phyloP scores from a whole-genome alignment of 2,329 filamentous ascomycete species.

The Fusarium napiforme region DNA sequence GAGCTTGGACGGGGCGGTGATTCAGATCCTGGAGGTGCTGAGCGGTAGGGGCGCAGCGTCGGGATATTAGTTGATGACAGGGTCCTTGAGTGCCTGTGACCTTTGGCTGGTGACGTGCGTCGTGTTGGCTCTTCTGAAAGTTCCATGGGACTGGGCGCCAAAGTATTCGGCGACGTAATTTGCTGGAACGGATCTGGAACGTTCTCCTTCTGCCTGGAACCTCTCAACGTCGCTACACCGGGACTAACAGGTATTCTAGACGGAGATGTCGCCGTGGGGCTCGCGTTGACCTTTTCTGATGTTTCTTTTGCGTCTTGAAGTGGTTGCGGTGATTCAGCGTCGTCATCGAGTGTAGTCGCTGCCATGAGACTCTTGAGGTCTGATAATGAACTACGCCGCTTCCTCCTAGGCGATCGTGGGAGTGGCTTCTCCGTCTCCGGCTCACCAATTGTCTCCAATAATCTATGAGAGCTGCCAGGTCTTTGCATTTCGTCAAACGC shows the following conservation, averaged over 20 bases:
- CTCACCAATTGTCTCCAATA: conserved; percentile 70
- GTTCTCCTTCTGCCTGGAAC: conserved; percentile 61
- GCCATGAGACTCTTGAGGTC: conserved; percentile 80
- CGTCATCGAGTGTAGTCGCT: conserved; percentile 62
- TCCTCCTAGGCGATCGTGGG: conserved; percentile 69
- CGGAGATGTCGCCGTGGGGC: conserved; percentile 53
- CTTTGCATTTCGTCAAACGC: conserved; percentile 69
- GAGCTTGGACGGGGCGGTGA: conserved; percentile 33
- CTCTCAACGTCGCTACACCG: conserved; percentile 50
- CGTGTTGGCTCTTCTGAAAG: conserved; percentile 30
- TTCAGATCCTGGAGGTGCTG: conserved; percentile 42
- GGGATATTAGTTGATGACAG: conserved; percentile 66
- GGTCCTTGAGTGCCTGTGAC: conserved; percentile 58
- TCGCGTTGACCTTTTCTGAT: conserved; percentile 68
- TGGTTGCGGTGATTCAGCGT: conserved; percentile 56
- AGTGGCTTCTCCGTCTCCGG: conserved; percentile 58
- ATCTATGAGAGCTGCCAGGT: conserved; percentile 67
- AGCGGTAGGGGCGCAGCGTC: conserved; percentile 57
- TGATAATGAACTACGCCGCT: conserved; percentile 90
- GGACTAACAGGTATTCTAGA: conserved; percentile 66
- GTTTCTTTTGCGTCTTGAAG: conserved; percentile 65
- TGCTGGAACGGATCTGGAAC: conserved; percentile 39
- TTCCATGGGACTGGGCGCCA: conserved; percentile 30
- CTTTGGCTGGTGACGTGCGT: conserved; percentile 43
- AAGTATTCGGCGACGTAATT: conserved; percentile 12